A percentile compares a stretch with the other conserved stretches of the same genome.
Conservation (phyloP, 1,284 basidiomycete species). For the Pseudozyma sp. region DNA sequence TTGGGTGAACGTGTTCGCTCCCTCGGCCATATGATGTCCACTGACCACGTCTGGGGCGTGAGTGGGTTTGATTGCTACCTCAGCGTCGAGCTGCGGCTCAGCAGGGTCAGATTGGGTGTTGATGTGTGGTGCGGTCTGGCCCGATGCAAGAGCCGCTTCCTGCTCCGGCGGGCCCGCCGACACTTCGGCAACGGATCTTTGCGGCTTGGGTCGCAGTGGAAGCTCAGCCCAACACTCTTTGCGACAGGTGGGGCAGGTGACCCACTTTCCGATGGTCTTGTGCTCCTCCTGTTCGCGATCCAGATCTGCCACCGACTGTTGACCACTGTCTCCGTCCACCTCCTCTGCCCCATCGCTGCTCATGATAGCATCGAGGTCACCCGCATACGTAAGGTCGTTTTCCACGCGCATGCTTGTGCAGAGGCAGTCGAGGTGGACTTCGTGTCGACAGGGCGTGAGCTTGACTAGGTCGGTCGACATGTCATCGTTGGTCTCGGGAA, state of each 20-base stretch:
- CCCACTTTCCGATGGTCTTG: conserved; percentile 61
- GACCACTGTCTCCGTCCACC: background rate
- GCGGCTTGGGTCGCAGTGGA: conserved; percentile 46
- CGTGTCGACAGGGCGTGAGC: conserved; percentile 61
- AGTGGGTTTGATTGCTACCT: too few relatives aligned
- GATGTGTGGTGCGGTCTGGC: too few relatives aligned
- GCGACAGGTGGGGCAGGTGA: conserved; percentile 61
- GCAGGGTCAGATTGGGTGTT: too few relatives aligned
- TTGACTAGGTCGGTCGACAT: conserved; percentile 47
- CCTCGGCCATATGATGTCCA: too few relatives aligned
- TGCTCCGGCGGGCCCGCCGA: too few relatives aligned
- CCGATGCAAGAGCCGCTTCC: too few relatives aligned
- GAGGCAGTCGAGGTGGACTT: conserved; percentile 64
- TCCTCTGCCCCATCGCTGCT: background rate
- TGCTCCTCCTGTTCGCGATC: conserved; percentile 26
- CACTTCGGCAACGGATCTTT: conserved; percentile 8
- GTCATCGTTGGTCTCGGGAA: conserved; percentile 25
- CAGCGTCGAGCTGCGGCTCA: too few relatives aligned
- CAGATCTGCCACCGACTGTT: conserved; percentile 4
- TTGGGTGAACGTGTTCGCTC: too few relatives aligned
- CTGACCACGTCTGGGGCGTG: too few relatives aligned
- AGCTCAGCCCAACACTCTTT: conserved; percentile 62
- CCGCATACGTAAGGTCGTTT: conserved; percentile 10
- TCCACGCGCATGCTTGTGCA: conserved; percentile 60
- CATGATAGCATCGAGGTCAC: conserved; percentile 20